Conservation (phyloP, 1,284 basidiomycete genomes). For the Ceratobasidium sp. region DNA sequence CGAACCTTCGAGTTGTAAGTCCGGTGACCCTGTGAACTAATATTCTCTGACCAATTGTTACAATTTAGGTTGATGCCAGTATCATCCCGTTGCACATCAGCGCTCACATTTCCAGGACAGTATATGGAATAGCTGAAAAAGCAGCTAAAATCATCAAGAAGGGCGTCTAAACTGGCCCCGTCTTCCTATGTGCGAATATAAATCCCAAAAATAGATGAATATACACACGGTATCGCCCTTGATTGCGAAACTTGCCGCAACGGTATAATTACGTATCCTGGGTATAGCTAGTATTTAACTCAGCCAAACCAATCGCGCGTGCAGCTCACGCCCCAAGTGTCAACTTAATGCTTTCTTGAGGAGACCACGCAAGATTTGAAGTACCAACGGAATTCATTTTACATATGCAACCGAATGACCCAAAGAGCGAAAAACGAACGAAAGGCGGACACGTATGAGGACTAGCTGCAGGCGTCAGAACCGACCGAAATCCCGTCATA, state of each 20-base stretch:
- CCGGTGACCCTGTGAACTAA: too few relatives aligned
- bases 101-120: constrained; percentile 49
- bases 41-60: background rate
- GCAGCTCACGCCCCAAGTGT: background rate
- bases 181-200: background rate
- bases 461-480: background rate
- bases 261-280: background rate
- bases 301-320: background rate
- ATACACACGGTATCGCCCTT: background rate
- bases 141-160: constrained; percentile 44
- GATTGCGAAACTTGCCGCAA: background rate
- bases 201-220: background rate
- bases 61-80: constrained; percentile 38
- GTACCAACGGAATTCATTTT: too few relatives aligned
- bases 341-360: too few relatives aligned
- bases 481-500: constrained; percentile 28
- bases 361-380: background rate
- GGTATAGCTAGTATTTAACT: background rate
- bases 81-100: constrained; percentile 49
- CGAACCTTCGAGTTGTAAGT: constrained; percentile 44
- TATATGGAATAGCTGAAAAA: constrained; percentile 50
- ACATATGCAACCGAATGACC: too few relatives aligned
- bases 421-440: background rate
- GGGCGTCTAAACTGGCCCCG: background rate
- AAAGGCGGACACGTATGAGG: background rate